Evolutionary conservation across 1,139 yeast genomes (phyloP), one percentile per base, ranked within the genome.

Genomic region (Saccharomyces hybrid): DNA sequence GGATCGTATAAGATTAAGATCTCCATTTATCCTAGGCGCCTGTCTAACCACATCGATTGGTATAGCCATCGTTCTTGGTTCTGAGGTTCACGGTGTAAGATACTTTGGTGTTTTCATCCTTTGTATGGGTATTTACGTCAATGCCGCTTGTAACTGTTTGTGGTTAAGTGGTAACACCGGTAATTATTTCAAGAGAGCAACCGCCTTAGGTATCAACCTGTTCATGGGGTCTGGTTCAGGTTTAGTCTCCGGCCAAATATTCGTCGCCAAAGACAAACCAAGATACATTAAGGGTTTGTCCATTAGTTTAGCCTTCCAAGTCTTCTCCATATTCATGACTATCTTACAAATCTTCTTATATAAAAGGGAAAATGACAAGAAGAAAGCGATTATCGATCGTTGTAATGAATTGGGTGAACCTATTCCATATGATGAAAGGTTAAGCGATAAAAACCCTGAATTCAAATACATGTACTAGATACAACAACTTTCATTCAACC

Each of bases 371-470:
- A 82, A 82, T 62, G 69, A 64, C 44, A 64, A 72, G 57, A 83
- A 83, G 61, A 60, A 60, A 50, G 60, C 58, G 9, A 63, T 65
- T 9, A 64, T 66, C 26, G 59, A 60, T 19, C 64, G 66, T 48
- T 64, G 71, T 19, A 63, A 61, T 19, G 67, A 62, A 8, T 68
- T 71, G 64, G 73, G 68, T 50, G 73, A 73, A 54, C 73, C 79
- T 57, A 80, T 81, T 71, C 76, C 76, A 24, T 61, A 72, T 8
- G 72, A 75, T n/a, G 79, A 78, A 54, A 76, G 80, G 64, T 78
- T 78, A 50, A 67, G 95, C 59, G 96, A 88, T 67, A 71, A 78
- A 60, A 80, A 79, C 62, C 95, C 95, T 1, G 73, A 74, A 42
- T 85, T 84, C 67, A 65, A 70, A 57, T 78, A 77, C 66, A 69